A percentile compares a stretch with the other conserved stretches of the same genome.
phyloP scores from a whole-genome alignment of 2,329 filamentous ascomycete genomes.

The Cercospora citrullina region DNA sequence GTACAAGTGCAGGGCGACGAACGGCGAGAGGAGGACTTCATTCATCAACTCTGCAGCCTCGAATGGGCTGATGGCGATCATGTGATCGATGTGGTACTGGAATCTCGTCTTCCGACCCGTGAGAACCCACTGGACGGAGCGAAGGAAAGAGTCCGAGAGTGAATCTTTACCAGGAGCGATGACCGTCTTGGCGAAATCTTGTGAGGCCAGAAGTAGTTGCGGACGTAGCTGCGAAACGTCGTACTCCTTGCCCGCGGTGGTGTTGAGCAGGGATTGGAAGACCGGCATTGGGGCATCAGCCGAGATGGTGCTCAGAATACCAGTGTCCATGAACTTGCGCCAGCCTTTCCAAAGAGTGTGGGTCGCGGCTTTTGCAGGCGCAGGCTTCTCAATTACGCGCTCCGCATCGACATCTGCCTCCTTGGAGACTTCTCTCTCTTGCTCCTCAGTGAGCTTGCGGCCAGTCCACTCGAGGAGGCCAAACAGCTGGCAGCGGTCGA shows the following conservation, averaged over 20 bases:
- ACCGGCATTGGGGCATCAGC: background rate
- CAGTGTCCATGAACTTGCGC: background rate
- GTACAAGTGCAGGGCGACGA: constrained; percentile 51
- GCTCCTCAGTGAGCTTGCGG: constrained; percentile 60
- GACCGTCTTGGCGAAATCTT: constrained; percentile 17
- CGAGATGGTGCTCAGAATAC: constrained; percentile 30
- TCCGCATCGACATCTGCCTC: constrained; percentile 61
- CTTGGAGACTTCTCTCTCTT: constrained; percentile 60
- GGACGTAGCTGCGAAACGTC: constrained; percentile 6
- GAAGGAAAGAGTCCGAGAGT: constrained; percentile 50
- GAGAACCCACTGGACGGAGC: constrained; percentile 56
- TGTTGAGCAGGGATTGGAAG: constrained; percentile 16
- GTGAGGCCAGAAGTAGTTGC: constrained; percentile 6
- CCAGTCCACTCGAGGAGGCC: constrained; percentile 24
- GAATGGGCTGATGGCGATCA: constrained; percentile 61
- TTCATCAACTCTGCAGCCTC: constrained; percentile 59
- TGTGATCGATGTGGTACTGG: constrained; percentile 37
- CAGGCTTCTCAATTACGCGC: constrained; percentile 53
- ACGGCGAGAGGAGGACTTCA: constrained; percentile 38
- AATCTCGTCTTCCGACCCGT: constrained; percentile 38
- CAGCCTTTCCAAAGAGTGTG: constrained; percentile 36
- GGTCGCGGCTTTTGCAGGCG: constrained; percentile 38
- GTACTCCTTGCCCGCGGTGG: constrained; percentile 12
- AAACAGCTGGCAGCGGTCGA: constrained; percentile 25
- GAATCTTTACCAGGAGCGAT: background rate